Conservation (phyloP, 306 rosid species). For the Vigna radiata region DNA sequence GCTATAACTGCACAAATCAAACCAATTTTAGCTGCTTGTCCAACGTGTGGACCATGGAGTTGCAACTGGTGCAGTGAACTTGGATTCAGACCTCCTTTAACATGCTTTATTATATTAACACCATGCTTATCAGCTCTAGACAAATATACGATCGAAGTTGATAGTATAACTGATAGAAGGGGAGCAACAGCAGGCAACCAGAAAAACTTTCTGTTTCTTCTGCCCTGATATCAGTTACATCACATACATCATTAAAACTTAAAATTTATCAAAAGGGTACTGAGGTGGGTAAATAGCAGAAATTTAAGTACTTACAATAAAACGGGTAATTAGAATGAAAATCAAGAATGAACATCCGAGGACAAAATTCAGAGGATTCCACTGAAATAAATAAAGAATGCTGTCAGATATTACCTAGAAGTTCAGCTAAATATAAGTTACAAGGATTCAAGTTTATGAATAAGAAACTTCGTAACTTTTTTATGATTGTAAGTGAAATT, state of each 20-base stretch:
- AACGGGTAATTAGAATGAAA: conserved; percentile 68
- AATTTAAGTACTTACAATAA: conserved; percentile 62
- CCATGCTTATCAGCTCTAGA: conserved; percentile 80
- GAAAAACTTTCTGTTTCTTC: conserved; percentile 72
- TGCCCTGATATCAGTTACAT: conserved; percentile 58
- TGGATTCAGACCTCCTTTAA: conserved; percentile 71
- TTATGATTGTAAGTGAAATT: background rate
- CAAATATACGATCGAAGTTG: conserved; percentile 74
- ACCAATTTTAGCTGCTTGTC: conserved; percentile 77
- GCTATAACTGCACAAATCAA: conserved; percentile 74
- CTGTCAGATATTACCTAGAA: conserved; percentile 17
- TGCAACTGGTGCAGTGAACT: conserved; percentile 70
- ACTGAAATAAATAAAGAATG: conserved; percentile 51
- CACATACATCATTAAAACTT: conserved; percentile 16
- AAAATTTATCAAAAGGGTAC: background rate
- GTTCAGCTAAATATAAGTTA: background rate
- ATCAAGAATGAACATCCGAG: conserved; percentile 82
- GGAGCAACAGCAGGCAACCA: conserved; percentile 88
- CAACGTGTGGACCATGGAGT: conserved; percentile 62
- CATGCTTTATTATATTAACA: conserved; percentile 70
- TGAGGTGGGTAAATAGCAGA: background rate
- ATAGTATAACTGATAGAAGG: conserved; percentile 69
- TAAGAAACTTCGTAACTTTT: background rate
- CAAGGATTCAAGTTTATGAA: background rate
- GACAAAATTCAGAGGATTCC: conserved; percentile 73